Evolutionary conservation across 257 asterid genomes (phyloP).

Genomic region (Penstemon barbatus): DNA sequence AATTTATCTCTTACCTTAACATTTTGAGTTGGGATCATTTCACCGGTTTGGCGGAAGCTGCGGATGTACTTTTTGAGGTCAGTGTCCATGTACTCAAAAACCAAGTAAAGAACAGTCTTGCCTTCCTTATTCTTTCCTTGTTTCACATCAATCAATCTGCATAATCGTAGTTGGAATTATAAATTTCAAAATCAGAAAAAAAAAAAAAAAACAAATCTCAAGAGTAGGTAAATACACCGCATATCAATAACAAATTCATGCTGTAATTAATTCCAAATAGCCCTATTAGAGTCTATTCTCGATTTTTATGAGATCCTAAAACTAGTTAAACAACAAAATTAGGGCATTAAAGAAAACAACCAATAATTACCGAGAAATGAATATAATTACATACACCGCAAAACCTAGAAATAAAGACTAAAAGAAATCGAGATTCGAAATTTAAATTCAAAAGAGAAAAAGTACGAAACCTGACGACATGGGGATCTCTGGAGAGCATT

Average conservation of each 20-base stretch:
- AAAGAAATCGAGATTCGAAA: too few species aligned
- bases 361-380: background rate
- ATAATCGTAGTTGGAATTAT: background rate
- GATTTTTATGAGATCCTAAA: background rate
- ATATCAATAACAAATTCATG: background rate
- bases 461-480: slow-evolving; percentile 54
- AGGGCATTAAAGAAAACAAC: background rate
- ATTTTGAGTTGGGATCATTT: slow-evolving; percentile 42
- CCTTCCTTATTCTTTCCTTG: slow-evolving; percentile 92
- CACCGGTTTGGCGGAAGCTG: slow-evolving; percentile 58
- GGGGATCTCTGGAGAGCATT: slow-evolving; percentile 90
- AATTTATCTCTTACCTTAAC: slow-evolving; percentile 51
- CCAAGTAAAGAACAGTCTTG: slow-evolving; percentile 83
- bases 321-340: background rate
- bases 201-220: background rate
- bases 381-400: background rate
- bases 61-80: slow-evolving; percentile 89
- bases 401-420: too few species aligned
- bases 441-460: slow-evolving; percentile 6
- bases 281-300: background rate
- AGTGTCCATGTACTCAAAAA: slow-evolving; percentile 92
- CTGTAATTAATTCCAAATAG: background rate
- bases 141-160: slow-evolving; percentile 85
- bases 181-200: background rate
- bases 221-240: background rate